Evolutionary conservation across 805 yeast genomes (phyloP).

Genomic region (Sugiyamaella chiloensis): DNA sequence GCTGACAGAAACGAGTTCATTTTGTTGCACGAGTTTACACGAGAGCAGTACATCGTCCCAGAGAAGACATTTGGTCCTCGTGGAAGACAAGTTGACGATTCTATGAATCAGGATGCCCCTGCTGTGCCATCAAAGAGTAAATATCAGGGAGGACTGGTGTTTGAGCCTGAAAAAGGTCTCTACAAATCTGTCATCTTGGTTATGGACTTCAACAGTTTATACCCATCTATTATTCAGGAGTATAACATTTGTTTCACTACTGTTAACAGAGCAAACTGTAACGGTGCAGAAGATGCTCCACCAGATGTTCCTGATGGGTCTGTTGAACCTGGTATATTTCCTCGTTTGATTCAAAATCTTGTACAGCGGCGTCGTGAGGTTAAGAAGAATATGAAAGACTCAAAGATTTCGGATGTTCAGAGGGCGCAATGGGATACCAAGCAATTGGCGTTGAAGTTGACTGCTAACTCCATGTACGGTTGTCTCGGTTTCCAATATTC

Average conservation of each 20-base stretch:
- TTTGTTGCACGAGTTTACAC: constrained; percentile 84
- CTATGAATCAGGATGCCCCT: not conserved
- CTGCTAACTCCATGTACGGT: constrained; percentile 99
- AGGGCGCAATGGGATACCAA: constrained; percentile 87
- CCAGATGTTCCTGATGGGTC: constrained; percentile 66
- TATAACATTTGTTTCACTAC: constrained; percentile 97
- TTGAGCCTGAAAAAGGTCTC: constrained; percentile 94
- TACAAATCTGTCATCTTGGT: constrained; percentile 86
- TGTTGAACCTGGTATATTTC: constrained; percentile 74
- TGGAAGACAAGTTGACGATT: not conserved
- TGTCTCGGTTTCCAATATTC: constrained; percentile 91
- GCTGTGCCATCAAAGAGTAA: constrained; percentile 35
- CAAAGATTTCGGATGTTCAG: constrained; percentile 51
- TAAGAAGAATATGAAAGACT: constrained; percentile 75
- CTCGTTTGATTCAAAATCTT: constrained; percentile 73
- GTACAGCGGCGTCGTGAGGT: constrained; percentile 93
- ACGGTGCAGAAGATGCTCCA: constrained; percentile 52
- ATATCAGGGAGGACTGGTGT: constrained; percentile 89
- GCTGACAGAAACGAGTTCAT: constrained; percentile 95
- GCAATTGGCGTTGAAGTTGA: constrained; percentile 91
- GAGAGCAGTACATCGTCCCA: constrained; percentile 79
- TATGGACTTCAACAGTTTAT: constrained; percentile 97
- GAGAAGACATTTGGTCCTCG: constrained; percentile 54
- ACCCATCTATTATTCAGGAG: constrained; percentile 96
- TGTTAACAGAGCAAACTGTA: constrained; percentile 58